Evolutionary conservation across 306 rosid genomes (phyloP).

Genomic region (Pyrus betulifolia): DNA sequence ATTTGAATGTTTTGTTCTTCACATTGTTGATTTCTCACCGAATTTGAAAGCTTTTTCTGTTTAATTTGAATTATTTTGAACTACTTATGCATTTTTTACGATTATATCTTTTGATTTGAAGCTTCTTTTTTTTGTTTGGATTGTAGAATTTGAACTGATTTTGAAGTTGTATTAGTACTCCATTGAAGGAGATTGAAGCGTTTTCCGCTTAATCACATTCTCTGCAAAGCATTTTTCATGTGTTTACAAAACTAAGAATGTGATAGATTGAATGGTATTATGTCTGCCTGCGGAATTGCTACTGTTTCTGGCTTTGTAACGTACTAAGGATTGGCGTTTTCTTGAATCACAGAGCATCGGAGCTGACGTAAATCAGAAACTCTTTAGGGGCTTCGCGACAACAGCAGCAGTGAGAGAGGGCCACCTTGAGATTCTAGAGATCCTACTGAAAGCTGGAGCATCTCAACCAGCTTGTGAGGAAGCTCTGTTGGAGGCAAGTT

Average conservation of each 20-base stretch:
- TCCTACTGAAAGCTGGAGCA: constrained; percentile 80
- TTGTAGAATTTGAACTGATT: not conserved
- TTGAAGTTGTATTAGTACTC: not conserved
- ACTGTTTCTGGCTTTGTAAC: constrained; percentile 7
- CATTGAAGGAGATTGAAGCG: not conserved
- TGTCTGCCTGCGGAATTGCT: not conserved
- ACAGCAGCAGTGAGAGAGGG: constrained; percentile 94
- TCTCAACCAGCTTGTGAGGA: constrained; percentile 96
- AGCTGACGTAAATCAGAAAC: constrained; percentile 91
- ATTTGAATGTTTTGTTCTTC: constrained; percentile 30
- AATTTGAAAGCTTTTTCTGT: not conserved
- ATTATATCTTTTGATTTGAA: not conserved
- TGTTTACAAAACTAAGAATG: not conserved
- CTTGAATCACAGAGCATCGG: constrained; percentile 50
- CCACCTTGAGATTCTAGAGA: constrained; percentile 66
- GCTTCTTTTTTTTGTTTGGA: not conserved
- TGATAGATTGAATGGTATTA: not conserved
- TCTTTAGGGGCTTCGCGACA: constrained; percentile 81
- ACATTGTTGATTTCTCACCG: constrained; percentile 3
- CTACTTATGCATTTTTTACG: not conserved
- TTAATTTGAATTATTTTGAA: not conserved
- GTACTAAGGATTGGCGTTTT: constrained; percentile 6
- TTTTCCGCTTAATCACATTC: not conserved
- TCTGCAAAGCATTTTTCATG: not conserved
- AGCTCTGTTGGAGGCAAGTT: constrained; percentile 84